Conservation (phyloP, 2,329 filamentous ascomycete species). For the Pseudodiploospora longispora region DNA sequence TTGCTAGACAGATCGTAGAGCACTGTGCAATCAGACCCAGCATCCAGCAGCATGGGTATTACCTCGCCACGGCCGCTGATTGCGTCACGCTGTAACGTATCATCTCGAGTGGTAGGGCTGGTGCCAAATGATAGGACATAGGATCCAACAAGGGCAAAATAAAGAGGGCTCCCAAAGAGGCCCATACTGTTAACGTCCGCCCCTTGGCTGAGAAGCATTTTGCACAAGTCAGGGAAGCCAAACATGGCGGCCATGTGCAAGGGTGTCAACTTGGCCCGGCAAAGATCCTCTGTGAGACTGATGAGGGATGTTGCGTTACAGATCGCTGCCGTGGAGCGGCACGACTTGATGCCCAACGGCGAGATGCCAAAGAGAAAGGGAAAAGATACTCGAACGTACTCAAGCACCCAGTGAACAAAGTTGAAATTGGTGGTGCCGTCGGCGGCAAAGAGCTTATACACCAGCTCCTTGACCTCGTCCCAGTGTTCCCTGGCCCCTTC, state of each 20-base stretch:
- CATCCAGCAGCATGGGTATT: conserved; percentile 16
- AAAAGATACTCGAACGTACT: conserved; percentile 23
- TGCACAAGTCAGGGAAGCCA: conserved; percentile 21
- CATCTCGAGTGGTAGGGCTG: conserved; percentile 15
- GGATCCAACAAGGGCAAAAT: conserved; percentile 26
- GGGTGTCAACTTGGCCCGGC: conserved; percentile 19
- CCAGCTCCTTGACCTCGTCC: conserved; percentile 16
- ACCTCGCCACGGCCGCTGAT: conserved; percentile 12
- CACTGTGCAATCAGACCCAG: conserved; percentile 12
- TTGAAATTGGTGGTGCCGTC: conserved; percentile 14
- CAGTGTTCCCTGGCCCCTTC: conserved; percentile 19
- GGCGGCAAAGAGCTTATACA: conserved; percentile 21
- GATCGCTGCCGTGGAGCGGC: conserved; percentile 10
- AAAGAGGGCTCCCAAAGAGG: conserved; percentile 22
- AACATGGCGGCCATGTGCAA: conserved; percentile 28
- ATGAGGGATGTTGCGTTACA: conserved; percentile 14
- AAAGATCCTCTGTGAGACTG: conserved; percentile 22
- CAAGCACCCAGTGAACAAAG: conserved; percentile 29
- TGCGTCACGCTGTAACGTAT: conserved; percentile 10
- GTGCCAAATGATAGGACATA: conserved; percentile 14
- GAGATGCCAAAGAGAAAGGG: conserved; percentile 13
- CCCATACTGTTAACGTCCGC: conserved; percentile 15
- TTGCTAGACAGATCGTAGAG: conserved; percentile 10
- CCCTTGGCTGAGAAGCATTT: conserved; percentile 15
- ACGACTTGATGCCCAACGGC: not conserved